Evolutionary conservation across 176 grass and related monocot species (phyloP).

Genomic region (Elaeis guineensis): DNA sequence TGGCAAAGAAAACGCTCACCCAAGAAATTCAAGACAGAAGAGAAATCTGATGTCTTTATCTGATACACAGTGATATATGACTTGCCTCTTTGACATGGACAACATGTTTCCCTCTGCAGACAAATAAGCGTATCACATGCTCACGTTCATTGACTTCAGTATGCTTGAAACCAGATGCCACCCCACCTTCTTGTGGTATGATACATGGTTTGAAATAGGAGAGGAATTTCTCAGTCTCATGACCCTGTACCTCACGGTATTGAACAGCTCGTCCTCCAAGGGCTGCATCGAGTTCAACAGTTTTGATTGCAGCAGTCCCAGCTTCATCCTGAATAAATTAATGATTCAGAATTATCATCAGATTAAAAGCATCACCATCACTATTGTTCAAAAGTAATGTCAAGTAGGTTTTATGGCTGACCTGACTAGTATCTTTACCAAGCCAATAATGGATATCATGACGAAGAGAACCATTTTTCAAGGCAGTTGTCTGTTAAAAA

Average conservation of each 20-base stretch:
- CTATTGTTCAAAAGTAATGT: no score
- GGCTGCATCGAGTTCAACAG: constrained; percentile 87
- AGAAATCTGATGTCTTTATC: no score
- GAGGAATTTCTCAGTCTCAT: constrained; percentile 95
- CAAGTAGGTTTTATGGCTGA: constrained; percentile 28
- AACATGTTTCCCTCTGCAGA: constrained; percentile 96
- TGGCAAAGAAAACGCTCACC: constrained; percentile 11
- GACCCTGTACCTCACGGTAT: constrained; percentile 93
- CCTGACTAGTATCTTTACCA: constrained; percentile 94
- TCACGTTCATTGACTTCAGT: constrained; percentile 57
- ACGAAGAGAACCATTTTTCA: constrained; percentile 84
- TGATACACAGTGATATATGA: constrained; percentile 7
- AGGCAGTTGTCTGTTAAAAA: constrained; percentile 52
- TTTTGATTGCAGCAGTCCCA: constrained; percentile 92
- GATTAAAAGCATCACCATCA: no score
- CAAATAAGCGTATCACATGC: constrained; percentile 72
- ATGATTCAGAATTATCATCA: constrained; percentile 14
- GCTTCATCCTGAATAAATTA: constrained; percentile 68
- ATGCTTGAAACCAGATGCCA: constrained; percentile 80
- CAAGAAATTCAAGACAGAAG: neutral
- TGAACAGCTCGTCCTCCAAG: constrained; percentile 92
- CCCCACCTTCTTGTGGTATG: constrained; percentile 83
- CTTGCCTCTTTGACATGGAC: constrained; percentile 96
- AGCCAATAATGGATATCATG: constrained; percentile 99
- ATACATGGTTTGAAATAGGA: constrained; percentile 99